Percentiles rank a stretch among this genome's conserved stretches.
These are phyloP conservation scores for Alternaria conjuncta DNA, from an alignment of 2,329 filamentous ascomycete genomes.

Conservation along the genomic window DNA sequence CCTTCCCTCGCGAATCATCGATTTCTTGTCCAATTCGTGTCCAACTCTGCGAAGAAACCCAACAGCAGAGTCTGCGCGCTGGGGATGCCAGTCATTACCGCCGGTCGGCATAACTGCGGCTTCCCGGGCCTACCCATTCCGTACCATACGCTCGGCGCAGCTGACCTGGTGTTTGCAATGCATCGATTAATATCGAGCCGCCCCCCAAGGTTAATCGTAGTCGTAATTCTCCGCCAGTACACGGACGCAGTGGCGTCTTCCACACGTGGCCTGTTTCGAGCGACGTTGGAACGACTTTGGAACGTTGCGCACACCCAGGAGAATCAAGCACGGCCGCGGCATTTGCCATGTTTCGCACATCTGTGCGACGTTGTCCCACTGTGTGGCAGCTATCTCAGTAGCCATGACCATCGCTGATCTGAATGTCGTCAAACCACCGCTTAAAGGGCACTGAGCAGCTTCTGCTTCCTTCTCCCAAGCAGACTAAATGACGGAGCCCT, in stretches of 20 bases:
- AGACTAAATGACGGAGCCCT: conserved; percentile 3
- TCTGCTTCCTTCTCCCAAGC: not conserved
- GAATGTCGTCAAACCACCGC: conserved; percentile 5
- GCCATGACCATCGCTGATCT: not conserved
- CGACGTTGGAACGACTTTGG: not conserved
- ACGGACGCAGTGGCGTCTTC: not conserved
- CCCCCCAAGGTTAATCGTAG: not conserved
- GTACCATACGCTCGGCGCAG: not conserved
- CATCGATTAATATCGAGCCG: conserved; percentile 10
- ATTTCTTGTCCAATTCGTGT: not conserved
- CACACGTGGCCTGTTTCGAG: not conserved
- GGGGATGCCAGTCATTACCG: conserved; percentile 2
- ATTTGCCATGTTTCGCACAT: not conserved
- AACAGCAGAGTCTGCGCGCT: not conserved
- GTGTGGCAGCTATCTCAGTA: conserved; percentile 6
- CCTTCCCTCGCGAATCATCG: not conserved
- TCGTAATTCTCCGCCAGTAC: conserved; percentile 15
- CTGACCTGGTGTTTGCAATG: not conserved
- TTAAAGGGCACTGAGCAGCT: not conserved
- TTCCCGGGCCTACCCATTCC: not conserved
- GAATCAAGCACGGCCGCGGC: not conserved
- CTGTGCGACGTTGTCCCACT: not conserved
- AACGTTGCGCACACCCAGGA: not conserved
- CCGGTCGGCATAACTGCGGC: conserved; percentile 5
- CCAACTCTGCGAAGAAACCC: not conserved